These are phyloP conservation scores for Xerophyta viscosa DNA, from an alignment of 106 monocot genomes.

Conservation along the genomic window DNA sequence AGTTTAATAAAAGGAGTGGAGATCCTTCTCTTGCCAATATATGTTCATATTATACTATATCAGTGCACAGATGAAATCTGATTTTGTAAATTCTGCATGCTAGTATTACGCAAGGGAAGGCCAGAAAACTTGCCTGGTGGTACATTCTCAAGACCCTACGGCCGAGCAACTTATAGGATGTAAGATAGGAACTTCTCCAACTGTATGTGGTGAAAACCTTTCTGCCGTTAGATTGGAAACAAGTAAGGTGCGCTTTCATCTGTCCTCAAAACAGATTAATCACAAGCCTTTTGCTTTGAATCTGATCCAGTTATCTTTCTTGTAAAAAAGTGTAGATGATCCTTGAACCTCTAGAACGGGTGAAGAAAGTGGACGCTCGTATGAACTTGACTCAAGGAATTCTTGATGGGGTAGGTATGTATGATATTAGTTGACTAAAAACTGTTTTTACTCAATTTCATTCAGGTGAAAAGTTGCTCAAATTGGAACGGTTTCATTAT, in stretches of 20 bases:
- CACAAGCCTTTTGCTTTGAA: no score
- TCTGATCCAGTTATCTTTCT: constrained; percentile 3
- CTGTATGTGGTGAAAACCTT: constrained; percentile 40
- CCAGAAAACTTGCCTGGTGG: constrained; percentile 60
- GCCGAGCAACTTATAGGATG: constrained; percentile 66
- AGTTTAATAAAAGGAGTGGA: no score
- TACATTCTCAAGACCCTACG: constrained; percentile 81
- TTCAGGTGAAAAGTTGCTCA: no score
- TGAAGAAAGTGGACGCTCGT: constrained; percentile 90
- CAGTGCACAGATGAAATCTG: no score
- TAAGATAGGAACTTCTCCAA: constrained; percentile 52
- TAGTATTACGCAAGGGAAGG: constrained; percentile 90
- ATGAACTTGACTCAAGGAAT: constrained; percentile 82
- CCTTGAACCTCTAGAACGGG: constrained; percentile 67
- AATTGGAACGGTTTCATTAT: constrained; percentile 1
- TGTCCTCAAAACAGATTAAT: not conserved
- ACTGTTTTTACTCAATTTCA: not conserved
- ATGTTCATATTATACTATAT: no score
- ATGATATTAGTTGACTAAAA: not conserved
- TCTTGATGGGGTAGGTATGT: constrained; percentile 80
- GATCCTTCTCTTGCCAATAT: no score
- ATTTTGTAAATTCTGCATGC: not conserved
- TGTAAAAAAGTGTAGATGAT: constrained; percentile 49
- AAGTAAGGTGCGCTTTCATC: constrained; percentile 39
- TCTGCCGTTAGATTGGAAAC: constrained; percentile 73